Base-by-base conservation (phyloP, 345 rosid genomes). In the Ceriops zippeliana region DNA sequence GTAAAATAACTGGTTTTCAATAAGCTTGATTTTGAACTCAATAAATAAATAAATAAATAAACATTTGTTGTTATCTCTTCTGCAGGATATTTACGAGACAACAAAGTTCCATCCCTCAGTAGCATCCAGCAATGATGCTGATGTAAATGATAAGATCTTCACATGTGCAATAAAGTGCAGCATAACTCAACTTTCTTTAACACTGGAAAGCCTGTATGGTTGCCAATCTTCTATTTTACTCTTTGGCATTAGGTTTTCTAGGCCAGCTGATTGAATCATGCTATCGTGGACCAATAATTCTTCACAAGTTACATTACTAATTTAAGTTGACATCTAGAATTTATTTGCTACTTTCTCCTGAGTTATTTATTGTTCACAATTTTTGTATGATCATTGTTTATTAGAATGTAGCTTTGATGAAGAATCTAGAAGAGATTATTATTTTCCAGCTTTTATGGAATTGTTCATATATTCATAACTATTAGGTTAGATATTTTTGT, bases 81-180 rank as follows among this genome's bases (percentile, higher is more conserved):
- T 79, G 63, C 89, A 90, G 98, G 98, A 90, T 80, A 89, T 90
- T 69, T 90, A 90, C 67, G 92, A 93, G 78, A 97, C 93, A 21
- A 89, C 98, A 62, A 75, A 87, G 70, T 93, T 93, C 75, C 80
- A 87, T 72, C 96, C 89, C 72, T 76, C 61, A 47, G 71, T 77
- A 61, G 70, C 75, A 61, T 79, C 85, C 62, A 72, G 75, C 65
- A 77, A 64, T 62, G 81, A 78, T 75, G 66, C 62, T 63, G 85
- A 76, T 76, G 71, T 80, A 60, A 77, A 76, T 79, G 85, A 75
- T 62, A 83, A 78, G 71, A 75, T 81, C 74, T 80, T 81, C 72
- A 84, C 79, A 51, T 83, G 87, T 76, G 84, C 79, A 70, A 71
- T 90, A 65, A 83, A 78, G 68, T 82, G 89, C 82, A 73, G 77